Percentiles rank a stretch among this genome's conserved stretches.
Evolutionary conservation across 2,329 filamentous ascomycete genomes (phyloP).

Genomic region (Alternaria solani): DNA sequence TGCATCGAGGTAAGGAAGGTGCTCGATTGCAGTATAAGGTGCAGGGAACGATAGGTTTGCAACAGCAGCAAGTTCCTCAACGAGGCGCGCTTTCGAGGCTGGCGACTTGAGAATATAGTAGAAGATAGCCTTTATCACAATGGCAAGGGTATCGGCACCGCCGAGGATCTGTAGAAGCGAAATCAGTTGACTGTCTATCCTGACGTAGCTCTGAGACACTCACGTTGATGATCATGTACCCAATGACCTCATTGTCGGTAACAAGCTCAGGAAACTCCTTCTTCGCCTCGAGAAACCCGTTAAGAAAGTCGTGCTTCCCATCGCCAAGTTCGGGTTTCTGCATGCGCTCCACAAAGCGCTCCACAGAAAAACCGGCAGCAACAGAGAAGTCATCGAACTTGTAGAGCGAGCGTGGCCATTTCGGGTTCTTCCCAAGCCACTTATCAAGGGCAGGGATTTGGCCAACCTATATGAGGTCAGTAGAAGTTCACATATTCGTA

Average conservation of each 20-base stretch:
- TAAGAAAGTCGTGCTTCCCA: slow-evolving; percentile 33
- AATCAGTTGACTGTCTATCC: background rate
- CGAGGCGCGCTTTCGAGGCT: slow-evolving; percentile 26
- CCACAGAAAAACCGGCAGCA: slow-evolving; percentile 29
- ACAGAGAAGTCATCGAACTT: slow-evolving; percentile 35
- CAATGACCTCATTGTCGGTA: slow-evolving; percentile 41
- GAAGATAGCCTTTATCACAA: slow-evolving; percentile 36
- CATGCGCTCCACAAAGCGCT: slow-evolving; percentile 33
- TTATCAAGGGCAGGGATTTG: slow-evolving; percentile 43
- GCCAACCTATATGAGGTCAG: slow-evolving; percentile 27
- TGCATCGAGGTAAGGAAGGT: slow-evolving; percentile 56
- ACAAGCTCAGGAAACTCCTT: slow-evolving; percentile 29
- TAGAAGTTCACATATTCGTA: background rate
- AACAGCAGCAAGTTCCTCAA: slow-evolving; percentile 30
- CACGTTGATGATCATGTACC: slow-evolving; percentile 45
- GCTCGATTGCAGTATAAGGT: slow-evolving; percentile 26
- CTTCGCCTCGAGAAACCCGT: slow-evolving; percentile 32
- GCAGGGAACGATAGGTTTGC: slow-evolving; percentile 28
- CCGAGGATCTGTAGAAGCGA: slow-evolving; percentile 35
- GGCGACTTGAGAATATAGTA: slow-evolving; percentile 39
- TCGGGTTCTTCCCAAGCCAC: slow-evolving; percentile 33
- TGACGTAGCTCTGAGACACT: slow-evolving; percentile 1
- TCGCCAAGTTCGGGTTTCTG: slow-evolving; percentile 24
- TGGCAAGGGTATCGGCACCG: slow-evolving; percentile 42
- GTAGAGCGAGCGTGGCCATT: slow-evolving; percentile 27